Base-by-base conservation (phyloP, 2,329 filamentous ascomycete genomes). In the Fusarium pseudonygamai region DNA sequence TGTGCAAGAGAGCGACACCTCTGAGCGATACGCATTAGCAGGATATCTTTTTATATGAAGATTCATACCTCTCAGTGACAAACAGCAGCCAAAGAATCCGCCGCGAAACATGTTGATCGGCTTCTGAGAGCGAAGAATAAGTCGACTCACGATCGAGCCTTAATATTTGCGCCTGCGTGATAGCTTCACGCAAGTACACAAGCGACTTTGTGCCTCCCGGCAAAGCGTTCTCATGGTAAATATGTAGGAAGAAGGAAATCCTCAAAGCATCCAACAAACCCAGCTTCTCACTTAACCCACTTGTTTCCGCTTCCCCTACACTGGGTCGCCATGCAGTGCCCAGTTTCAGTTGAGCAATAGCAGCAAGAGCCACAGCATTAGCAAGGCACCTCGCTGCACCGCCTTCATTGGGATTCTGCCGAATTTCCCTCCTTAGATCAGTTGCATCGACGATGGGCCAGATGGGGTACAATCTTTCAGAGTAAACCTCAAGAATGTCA, bases 91-190 rank as follows among this genome's bases (percentile, higher is more conserved):
- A 87, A 18, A 87, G 64, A 10, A 87, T 81, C 2, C 86, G 80
- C 15, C 85, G 81, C 11, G 84, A 81, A 57, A 87, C 79, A 69
- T 86, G 84, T 49, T 85, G 83, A 56, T 87, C 85, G 7, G 79
- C 63, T 10, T 79, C 67, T 0, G 80, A 71, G 3, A 86, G 75
- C 3, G 72, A 73, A 7, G 73, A 40, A 67, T 87, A 87, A 0
- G 82, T 82, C 2, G 82, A 80, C 55, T 85, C 82, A 16, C 83
- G 81, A 57, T 88, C 84, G 10, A 88, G 78, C 2, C 83, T 79
- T 72, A 87, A 81, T 49, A 87, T 83, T 69, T 88, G 86, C 4
- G 86, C 86, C 28, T 86, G 79, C 0, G 86, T 86, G n/a, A 88
- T 85, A 11, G 86, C 85, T 67, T 88, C 86, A 11, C 86, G 81